These are phyloP conservation scores for Penicillium atrosanguineum DNA, from an alignment of 495 filamentous ascomycete species.

Conservation along the genomic window DNA sequence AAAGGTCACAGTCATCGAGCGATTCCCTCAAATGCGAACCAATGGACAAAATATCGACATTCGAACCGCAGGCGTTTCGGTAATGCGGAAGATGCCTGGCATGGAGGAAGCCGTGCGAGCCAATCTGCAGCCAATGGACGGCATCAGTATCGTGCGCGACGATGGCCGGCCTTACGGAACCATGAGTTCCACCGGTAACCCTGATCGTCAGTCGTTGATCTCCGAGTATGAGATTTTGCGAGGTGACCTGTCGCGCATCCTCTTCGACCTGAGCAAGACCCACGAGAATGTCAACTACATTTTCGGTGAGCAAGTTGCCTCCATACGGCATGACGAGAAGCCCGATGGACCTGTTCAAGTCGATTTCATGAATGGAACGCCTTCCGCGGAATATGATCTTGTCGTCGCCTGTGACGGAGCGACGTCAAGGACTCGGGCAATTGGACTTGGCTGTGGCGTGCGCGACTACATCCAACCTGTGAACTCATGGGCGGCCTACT, in stretches of 20 bases:
- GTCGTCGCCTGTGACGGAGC: slow-evolving; percentile 50
- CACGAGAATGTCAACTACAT: slow-evolving; percentile 40
- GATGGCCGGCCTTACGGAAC: slow-evolving; percentile 35
- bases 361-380: slow-evolving; percentile 34
- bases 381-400: slow-evolving; percentile 42
- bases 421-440: slow-evolving; percentile 46
- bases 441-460: slow-evolving; percentile 39
- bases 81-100: slow-evolving; percentile 50
- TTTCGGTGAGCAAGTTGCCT: slow-evolving; percentile 36
- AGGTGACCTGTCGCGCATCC: slow-evolving; percentile 46
- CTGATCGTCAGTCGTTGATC: slow-evolving; percentile 42
- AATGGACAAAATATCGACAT: slow-evolving; percentile 55
- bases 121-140: slow-evolving; percentile 37
- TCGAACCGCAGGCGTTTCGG: slow-evolving; percentile 42
- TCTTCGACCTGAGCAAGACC: slow-evolving; percentile 44
- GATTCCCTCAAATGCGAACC: slow-evolving; percentile 39
- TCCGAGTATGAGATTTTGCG: slow-evolving; percentile 59
- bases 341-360: slow-evolving; percentile 31
- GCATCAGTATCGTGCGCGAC: slow-evolving; percentile 40
- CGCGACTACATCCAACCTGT: slow-evolving; percentile 34
- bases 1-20: slow-evolving; percentile 53
- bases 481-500: slow-evolving; percentile 43
- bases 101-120: slow-evolving; percentile 45
- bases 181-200: slow-evolving; percentile 40
- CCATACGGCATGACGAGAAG: slow-evolving; percentile 7